A percentile compares a stretch with the other conserved stretches of the same genome.
phyloP scores from a whole-genome alignment of 2,329 filamentous ascomycete species.

The Cercospora janseana region DNA sequence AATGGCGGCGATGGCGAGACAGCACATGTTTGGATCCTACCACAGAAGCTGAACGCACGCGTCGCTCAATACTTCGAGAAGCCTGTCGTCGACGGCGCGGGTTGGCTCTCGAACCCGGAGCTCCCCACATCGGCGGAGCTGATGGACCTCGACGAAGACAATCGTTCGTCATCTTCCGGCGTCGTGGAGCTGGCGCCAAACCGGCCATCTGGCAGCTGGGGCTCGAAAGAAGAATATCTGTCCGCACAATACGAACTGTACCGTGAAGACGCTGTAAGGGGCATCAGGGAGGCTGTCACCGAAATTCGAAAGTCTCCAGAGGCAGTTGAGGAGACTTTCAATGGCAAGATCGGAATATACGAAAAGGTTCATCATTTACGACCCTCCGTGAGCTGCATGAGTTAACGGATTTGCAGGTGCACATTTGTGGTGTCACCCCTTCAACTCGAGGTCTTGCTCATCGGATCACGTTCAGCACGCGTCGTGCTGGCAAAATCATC shows the following conservation, averaged over 20 bases:
- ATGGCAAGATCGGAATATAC: slow-evolving; percentile 58
- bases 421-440: slow-evolving; percentile 64
- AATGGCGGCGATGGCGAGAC: not conserved
- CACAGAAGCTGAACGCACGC: slow-evolving; percentile 30
- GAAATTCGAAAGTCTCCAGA: slow-evolving; percentile 53
- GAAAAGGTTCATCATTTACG: slow-evolving; percentile 55
- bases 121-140: slow-evolving; percentile 57
- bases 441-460: slow-evolving; percentile 62
- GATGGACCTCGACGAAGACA: slow-evolving; percentile 31
- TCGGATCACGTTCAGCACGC: slow-evolving; percentile 68
- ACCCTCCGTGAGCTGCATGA: not conserved
- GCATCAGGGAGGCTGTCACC: slow-evolving; percentile 65
- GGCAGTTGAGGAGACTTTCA: slow-evolving; percentile 54
- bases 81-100: slow-evolving; percentile 19
- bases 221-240: slow-evolving; percentile 64
- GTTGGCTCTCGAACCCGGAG: slow-evolving; percentile 48
- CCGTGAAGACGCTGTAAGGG: slow-evolving; percentile 69
- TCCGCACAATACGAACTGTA: slow-evolving; percentile 71
- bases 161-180: slow-evolving; percentile 18
- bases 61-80: slow-evolving; percentile 32
- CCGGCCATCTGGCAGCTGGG: slow-evolving; percentile 56
- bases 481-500: slow-evolving; percentile 63
- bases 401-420: slow-evolving; percentile 53
- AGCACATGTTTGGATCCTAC: slow-evolving; percentile 26
- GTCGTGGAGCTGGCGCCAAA: slow-evolving; percentile 44